Percentiles rank a stretch among this genome's conserved stretches.
Conservation (phyloP, 257 asterid genomes). For the Coffea canephora region DNA sequence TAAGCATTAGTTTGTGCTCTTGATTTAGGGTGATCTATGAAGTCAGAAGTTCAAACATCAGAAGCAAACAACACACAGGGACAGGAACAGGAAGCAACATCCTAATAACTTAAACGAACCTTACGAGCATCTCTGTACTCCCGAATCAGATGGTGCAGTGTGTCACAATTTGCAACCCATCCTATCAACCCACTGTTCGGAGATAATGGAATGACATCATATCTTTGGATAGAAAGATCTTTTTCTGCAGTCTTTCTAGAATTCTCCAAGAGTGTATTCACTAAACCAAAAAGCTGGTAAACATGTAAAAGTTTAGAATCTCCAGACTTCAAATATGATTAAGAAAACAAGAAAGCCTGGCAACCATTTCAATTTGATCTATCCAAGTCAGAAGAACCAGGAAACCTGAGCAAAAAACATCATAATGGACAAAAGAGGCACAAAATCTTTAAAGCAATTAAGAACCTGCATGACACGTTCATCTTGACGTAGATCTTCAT, state of each 20-base stretch:
- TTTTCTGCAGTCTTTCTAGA: constrained; percentile 92
- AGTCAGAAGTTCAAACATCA: constrained; percentile 24
- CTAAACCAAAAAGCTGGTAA: constrained; percentile 89
- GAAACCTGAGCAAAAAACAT: neutral
- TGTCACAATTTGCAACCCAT: constrained; percentile 99
- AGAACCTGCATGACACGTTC: constrained; percentile 99
- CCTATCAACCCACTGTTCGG: constrained; percentile 96
- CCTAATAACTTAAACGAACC: constrained; percentile 39
- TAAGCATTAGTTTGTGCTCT: constrained; percentile 95
- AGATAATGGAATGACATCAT: constrained; percentile 91
- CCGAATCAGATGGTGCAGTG: constrained; percentile 90
- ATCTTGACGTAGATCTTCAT: constrained; percentile 98
- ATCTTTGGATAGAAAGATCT: constrained; percentile 92
- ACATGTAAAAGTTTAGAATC: constrained; percentile 22
- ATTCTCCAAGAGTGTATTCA: constrained; percentile 83
- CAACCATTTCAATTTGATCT: neutral
- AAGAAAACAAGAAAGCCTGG: neutral
- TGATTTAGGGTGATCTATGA: constrained; percentile 85
- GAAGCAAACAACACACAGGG: constrained; percentile 9
- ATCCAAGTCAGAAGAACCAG: neutral
- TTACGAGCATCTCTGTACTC: constrained; percentile 96
- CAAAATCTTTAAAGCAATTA: constrained; percentile 4
- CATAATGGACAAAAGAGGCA: constrained; percentile 3
- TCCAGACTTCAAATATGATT: neutral
- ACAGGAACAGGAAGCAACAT: neutral